These are phyloP conservation scores for Salix dunnii DNA, from an alignment of 345 rosid genomes.

Conservation along the genomic window DNA sequence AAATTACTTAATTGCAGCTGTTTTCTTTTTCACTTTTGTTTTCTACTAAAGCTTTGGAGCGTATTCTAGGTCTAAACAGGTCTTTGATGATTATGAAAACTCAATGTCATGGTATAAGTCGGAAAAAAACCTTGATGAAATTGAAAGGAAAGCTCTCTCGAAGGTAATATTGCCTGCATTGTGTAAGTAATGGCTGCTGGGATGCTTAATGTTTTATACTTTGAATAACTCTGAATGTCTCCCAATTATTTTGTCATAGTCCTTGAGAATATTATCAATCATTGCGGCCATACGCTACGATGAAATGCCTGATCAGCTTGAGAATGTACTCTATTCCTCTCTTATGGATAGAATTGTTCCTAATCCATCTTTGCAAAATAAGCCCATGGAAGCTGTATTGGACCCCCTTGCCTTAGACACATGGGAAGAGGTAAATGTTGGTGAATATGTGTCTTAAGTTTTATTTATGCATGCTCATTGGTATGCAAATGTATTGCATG, in stretches of 20 bases:
- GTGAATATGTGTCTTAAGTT: not conserved
- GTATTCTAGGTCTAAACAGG: constrained; percentile 55
- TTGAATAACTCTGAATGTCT: constrained; percentile 18
- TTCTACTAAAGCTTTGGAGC: constrained; percentile 8
- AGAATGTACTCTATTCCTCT: constrained; percentile 46
- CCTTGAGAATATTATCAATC: constrained; percentile 53
- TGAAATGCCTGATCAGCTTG: constrained; percentile 61
- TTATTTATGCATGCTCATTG: not conserved
- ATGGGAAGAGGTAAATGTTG: constrained; percentile 61
- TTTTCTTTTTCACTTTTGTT: too few relatives aligned
- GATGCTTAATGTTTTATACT: not conserved
- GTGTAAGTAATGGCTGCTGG: not conserved
- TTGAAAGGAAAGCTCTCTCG: constrained; percentile 57
- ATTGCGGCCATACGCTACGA: constrained; percentile 68
- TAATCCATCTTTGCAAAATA: constrained; percentile 42
- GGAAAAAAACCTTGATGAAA: constrained; percentile 58
- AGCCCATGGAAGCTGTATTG: constrained; percentile 34
- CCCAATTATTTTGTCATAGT: constrained; percentile 39
- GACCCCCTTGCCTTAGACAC: constrained; percentile 70
- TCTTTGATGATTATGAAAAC: constrained; percentile 59
- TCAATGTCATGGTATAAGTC: constrained; percentile 61
- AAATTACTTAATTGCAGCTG: not conserved
- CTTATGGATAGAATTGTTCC: constrained; percentile 48
- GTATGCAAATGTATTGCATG: not conserved
- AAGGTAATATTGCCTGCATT: constrained; percentile 42